Evolutionary conservation across 2,329 filamentous ascomycete species (phyloP).

Genomic region (Blastomyces parvus): DNA sequence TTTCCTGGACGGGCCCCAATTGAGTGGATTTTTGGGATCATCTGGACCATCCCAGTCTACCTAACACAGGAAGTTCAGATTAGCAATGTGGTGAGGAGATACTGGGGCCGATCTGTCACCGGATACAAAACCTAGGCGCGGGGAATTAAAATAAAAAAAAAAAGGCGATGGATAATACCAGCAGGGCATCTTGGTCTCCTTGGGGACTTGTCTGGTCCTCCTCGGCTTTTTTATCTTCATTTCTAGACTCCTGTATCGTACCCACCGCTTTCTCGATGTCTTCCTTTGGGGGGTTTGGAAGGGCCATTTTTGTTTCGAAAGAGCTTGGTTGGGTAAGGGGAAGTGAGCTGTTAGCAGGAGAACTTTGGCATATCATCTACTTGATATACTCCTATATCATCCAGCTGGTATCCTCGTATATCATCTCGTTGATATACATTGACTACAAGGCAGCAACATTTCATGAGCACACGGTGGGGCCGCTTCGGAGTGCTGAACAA

Average conservation of each 20-base stretch:
- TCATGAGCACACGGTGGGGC: no score
- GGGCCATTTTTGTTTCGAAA: background rate
- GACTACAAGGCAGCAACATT: background rate
- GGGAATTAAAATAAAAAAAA: background rate
- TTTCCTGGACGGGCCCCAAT: constrained; percentile 46
- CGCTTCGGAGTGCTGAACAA: no score
- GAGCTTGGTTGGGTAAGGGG: background rate
- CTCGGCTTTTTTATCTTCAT: background rate
- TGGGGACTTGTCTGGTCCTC: background rate
- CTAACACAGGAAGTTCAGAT: background rate
- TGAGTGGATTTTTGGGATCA: constrained; percentile 51
- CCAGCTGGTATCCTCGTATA: no score
- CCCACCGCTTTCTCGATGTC: background rate
- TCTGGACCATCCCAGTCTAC: constrained; percentile 52
- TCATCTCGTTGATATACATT: no score
- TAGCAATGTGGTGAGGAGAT: background rate
- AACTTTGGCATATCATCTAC: background rate
- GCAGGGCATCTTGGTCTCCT: background rate
- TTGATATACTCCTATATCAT: no score
- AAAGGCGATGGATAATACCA: background rate
- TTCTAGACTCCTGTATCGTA: background rate
- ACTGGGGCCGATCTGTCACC: background rate
- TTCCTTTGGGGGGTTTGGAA: background rate
- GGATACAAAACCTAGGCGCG: background rate
- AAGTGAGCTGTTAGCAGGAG: background rate